Evolutionary conservation across 2,329 filamentous ascomycete genomes (phyloP), one percentile per base, ranked within the genome.

Genomic region (Aspergillus sp.): DNA sequence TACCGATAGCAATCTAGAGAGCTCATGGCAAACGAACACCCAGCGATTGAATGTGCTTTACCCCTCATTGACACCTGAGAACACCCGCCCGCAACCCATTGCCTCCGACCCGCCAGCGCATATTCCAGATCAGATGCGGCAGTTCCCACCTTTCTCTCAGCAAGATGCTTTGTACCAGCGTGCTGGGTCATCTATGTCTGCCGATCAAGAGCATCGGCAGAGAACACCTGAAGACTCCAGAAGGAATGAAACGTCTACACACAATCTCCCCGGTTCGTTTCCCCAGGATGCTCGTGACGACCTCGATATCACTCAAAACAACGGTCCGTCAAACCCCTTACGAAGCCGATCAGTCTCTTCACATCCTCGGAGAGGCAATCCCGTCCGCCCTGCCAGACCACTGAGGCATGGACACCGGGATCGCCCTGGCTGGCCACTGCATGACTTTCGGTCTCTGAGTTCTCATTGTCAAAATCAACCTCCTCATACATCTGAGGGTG

Each of bases 131-230:
- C 57, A 10, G 41, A 65, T 69, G 43, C 54, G 54, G 19, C 65
- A 61, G 9, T 73, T 72, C 48, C 70, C 70, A 22, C 70, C 70
- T 26, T 64, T 73, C 20, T 73, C 69, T 22, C 70, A 73, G 43
- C 49, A 66, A n/a, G 69, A 72, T 49, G 69, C 70, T 6, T 45
- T 69, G 24, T 61, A 67, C 30, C 60, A 60, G 26, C 58, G 46
- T 42, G 40, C 40, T 42, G 14, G 19, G 10, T 7, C 40, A 42
- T 42, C 40, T 11, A 8, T 9, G 35, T n/a, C 14, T 38, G 14
- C 16, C 4, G 16, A n/a, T 38, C 35, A n/a, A n/a, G 35, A 16
- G 26, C 26, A 30, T 30, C 26, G 26, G 26, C 26, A 30, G 8
- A 30, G 26, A 11, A 30, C 26, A 30, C 26, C 10, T n/a, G 44